Evolutionary conservation across 768 basidiomycete species (phyloP).

Genomic region (Amanita inopinata): DNA sequence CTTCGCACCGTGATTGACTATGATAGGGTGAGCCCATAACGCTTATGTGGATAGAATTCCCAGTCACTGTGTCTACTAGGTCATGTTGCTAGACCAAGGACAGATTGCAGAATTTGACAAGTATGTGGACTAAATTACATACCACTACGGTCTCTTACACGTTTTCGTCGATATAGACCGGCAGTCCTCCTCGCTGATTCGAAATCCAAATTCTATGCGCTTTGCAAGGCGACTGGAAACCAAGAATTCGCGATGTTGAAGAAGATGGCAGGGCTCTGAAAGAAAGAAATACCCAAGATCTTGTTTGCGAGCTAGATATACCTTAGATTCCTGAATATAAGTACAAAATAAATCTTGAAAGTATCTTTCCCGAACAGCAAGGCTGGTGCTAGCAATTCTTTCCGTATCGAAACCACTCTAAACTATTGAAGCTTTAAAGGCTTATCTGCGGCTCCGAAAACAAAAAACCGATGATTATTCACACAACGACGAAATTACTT

Average conservation of each 20-base stretch:
- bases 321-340: too few species aligned
- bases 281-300: background rate
- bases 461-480: too few species aligned
- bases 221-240: slow-evolving; percentile 69
- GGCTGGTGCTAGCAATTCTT: too few species aligned
- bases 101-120: slow-evolving; percentile 69
- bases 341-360: too few species aligned
- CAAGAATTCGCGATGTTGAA: slow-evolving; percentile 61
- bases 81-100: slow-evolving; percentile 73
- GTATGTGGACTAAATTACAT: slow-evolving; percentile 17
- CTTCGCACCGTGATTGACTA: slow-evolving; percentile 67
- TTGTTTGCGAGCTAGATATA: too few species aligned
- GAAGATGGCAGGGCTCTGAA: slow-evolving; percentile 43
- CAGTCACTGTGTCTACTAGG: slow-evolving; percentile 20
- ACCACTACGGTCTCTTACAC: background rate
- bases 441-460: too few species aligned
- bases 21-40: slow-evolving; percentile 8
- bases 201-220: slow-evolving; percentile 49
- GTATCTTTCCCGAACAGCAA: too few species aligned
- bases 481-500: too few species aligned
- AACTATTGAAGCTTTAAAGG: too few species aligned
- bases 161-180: slow-evolving; percentile 30
- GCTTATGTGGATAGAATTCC: background rate
- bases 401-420: too few species aligned
- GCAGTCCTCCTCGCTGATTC: slow-evolving; percentile 42